These are phyloP conservation scores for Botrytis porri DNA, from an alignment of 2,329 filamentous ascomycete genomes.

Conservation along the genomic window DNA sequence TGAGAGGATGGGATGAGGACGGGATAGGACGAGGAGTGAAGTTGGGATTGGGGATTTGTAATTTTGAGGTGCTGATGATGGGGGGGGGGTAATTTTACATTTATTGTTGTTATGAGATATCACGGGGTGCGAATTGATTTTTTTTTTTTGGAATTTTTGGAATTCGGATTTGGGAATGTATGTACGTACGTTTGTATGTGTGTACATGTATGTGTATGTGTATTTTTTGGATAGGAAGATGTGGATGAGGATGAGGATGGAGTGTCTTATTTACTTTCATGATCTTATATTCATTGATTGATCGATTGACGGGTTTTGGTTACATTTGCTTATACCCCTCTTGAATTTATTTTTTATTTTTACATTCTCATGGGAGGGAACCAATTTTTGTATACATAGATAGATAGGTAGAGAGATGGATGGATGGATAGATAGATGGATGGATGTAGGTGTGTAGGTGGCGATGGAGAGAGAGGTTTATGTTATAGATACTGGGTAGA, in stretches of 20 bases:
- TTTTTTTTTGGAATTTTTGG: too few species aligned
- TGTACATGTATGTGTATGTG: neutral
- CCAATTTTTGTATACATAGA: neutral
- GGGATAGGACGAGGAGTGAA: neutral
- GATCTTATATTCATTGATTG: neutral
- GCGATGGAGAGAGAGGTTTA: neutral
- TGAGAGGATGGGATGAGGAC: neutral
- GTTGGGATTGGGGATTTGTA: neutral
- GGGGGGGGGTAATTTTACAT: neutral
- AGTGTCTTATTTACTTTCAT: neutral
- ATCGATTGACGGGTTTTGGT: neutral
- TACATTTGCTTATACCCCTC: conserved; percentile 6
- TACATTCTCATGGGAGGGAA: neutral
- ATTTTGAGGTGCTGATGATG: neutral
- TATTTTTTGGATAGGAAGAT: neutral
- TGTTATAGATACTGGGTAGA: neutral
- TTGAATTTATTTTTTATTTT: neutral
- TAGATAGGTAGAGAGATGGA: neutral
- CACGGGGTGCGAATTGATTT: neutral
- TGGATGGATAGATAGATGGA: neutral
- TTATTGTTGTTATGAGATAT: conserved; percentile 8
- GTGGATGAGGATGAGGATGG: neutral
- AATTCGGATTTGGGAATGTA: neutral
- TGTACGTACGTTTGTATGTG: neutral
- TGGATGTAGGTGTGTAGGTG: neutral